Base-by-base conservation (phyloP, 2,329 filamentous ascomycete genomes). In the Microsporum ferrugineum region DNA sequence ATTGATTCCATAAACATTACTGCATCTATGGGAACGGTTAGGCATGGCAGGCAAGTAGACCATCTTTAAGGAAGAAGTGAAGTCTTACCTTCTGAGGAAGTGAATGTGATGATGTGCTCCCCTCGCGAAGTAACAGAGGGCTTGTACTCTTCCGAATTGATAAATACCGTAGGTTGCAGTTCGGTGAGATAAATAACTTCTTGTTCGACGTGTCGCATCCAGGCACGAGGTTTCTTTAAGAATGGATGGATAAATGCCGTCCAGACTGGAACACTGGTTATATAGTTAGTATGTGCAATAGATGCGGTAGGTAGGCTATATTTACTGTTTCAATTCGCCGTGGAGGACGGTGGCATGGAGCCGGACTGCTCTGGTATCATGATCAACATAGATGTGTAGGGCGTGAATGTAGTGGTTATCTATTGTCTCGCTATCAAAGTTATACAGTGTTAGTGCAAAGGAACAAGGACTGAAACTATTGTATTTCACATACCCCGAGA, bases 321-420 rank as follows among this genome's bases (percentile, higher is more conserved):
- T 68, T 64, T 71, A 78, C 76, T 76, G 74, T 64, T 79, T 77
- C 71, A 80, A 76, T 1, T 77, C 75, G 0, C 83, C 82, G 31
- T 77, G 73, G 33, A 78, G 75, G 38, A 83, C 72, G 0, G 80
- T 80, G n/a, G 80, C 80, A 67, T 85, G 81, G 29, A 85, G 74
- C 8, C 83, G 75, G 0, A 85, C 72, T 2, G 78, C 78, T 8
- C 78, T 76, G 1, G 80, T 80, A 27, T 76, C 72, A 14, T 66
- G 70, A 62, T 85, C 83, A 47, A 73, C 71, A 66, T 78, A 82
- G 12, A 86, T 71, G 10, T 82, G 79, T 59, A 85, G 72, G 0
- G 78, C 79, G 64, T 84, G 82, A 0, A 76, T 72, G 64, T 78
- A 82, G 12, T 72, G 69, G 45, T 78, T 77, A 58, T 84, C 80